These are phyloP conservation scores for Hirsutella minnesotensis DNA, from an alignment of 2,329 filamentous ascomycete species.

Conservation along the genomic window DNA sequence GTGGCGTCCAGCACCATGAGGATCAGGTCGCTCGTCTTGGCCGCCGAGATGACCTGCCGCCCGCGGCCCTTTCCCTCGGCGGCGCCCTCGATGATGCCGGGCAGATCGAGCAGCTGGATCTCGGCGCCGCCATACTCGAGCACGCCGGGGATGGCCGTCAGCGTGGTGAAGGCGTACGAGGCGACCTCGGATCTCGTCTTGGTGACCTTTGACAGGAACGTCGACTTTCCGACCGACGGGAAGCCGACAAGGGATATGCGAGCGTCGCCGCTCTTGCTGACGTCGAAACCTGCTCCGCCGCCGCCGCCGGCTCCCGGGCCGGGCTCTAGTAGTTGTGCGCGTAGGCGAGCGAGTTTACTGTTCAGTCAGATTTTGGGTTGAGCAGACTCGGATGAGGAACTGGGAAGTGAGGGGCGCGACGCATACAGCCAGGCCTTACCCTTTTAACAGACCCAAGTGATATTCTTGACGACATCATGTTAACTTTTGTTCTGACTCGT, in stretches of 20 bases:
- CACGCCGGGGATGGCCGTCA: constrained; percentile 94
- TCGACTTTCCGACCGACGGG: constrained; percentile 96
- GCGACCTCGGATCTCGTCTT: constrained; percentile 96
- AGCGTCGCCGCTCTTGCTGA: constrained; percentile 92
- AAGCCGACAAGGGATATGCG: constrained; percentile 97
- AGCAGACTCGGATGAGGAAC: neutral
- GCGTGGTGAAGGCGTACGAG: constrained; percentile 91
- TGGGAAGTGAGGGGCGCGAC: neutral
- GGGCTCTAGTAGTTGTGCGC: constrained; percentile 89
- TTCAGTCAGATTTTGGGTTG: constrained; percentile 4
- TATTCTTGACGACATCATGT: constrained; percentile 54
- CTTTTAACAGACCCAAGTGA: constrained; percentile 93
- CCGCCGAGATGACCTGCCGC: constrained; percentile 90
- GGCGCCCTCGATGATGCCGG: constrained; percentile 96
- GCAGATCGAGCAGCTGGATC: constrained; percentile 94
- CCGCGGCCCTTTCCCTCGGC: constrained; percentile 92
- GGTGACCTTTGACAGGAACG: constrained; percentile 96
- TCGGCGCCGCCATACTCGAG: constrained; percentile 96
- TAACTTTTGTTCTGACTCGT: neutral
- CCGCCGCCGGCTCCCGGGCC: constrained; percentile 66
- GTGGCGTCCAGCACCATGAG: constrained; percentile 96
- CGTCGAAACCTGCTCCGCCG: constrained; percentile 77
- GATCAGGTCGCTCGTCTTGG: constrained; percentile 95
- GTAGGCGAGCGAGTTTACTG: constrained; percentile 89
- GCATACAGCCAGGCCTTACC: constrained; percentile 42